These are phyloP conservation scores for Cryphonectria japonica DNA, from an alignment of 2,329 filamentous ascomycete genomes.

Conservation along the genomic window DNA sequence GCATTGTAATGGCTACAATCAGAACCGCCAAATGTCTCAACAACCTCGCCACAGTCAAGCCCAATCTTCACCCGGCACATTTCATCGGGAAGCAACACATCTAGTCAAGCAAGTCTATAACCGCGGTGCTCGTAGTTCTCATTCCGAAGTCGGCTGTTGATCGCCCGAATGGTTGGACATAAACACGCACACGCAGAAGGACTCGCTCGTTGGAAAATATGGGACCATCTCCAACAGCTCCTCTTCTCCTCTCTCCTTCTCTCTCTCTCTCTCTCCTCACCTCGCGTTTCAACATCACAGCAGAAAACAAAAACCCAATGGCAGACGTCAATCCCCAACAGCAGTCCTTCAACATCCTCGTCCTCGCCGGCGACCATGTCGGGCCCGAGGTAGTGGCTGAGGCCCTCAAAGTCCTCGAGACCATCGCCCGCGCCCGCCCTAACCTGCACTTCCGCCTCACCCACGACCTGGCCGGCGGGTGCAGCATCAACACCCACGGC, in stretches of 20 bases:
- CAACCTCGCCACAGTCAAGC: neutral
- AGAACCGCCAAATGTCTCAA: neutral
- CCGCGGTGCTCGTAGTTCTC: neutral
- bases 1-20: too few relatives aligned
- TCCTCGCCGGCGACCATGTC: constrained; percentile 51
- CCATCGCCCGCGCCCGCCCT: constrained; percentile 41
- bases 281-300: too few relatives aligned
- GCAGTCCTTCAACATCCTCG: constrained; percentile 40
- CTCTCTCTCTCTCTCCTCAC: too few relatives aligned
- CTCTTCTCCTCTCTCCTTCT: too few relatives aligned
- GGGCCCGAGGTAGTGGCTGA: constrained; percentile 52
- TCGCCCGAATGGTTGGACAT: neutral
- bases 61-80: neutral
- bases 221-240: constrained; percentile 1
- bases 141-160: constrained; percentile 9
- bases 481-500: constrained; percentile 74
- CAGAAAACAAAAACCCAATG: neutral
- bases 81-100: neutral
- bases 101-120: neutral
- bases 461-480: constrained; percentile 36
- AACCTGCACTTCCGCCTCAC: constrained; percentile 37
- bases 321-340: neutral
- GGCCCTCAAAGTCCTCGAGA: constrained; percentile 50
- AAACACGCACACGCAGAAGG: neutral
- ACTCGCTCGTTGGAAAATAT: neutral